These are phyloP conservation scores for Boletellus sp. DNA, from an alignment of 1,284 basidiomycete species.

Conservation along the genomic window DNA sequence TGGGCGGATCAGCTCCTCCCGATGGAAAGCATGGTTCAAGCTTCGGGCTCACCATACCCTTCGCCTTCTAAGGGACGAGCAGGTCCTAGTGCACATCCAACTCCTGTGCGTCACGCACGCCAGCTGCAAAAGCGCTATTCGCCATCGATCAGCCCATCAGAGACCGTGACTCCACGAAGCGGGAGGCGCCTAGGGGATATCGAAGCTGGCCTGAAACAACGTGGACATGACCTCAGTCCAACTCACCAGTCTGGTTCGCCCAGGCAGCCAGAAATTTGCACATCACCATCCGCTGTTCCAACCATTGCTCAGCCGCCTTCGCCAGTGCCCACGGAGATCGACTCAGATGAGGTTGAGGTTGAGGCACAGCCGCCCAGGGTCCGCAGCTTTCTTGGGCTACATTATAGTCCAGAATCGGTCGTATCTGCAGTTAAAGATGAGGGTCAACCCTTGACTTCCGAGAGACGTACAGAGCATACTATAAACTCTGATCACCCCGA, in stretches of 20 bases:
- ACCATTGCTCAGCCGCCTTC: slow-evolving; percentile 22
- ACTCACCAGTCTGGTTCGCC: slow-evolving; percentile 6
- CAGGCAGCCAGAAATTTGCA: slow-evolving; percentile 3
- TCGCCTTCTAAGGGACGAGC: slow-evolving; percentile 1
- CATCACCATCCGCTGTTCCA: not conserved
- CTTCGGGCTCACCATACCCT: not conserved
- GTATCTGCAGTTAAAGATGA: slow-evolving; percentile 9
- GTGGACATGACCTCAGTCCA: slow-evolving; percentile 15
- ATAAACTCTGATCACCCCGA: not conserved
- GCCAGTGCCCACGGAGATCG: slow-evolving; percentile 25
- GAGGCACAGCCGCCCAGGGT: slow-evolving; percentile 15
- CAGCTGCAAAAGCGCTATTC: not conserved
- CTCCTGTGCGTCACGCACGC: not conserved
- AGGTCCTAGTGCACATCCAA: not conserved
- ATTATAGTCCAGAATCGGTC: slow-evolving; percentile 11
- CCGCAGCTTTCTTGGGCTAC: slow-evolving; percentile 27
- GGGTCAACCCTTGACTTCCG: slow-evolving; percentile 23
- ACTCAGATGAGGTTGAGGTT: slow-evolving; percentile 15
- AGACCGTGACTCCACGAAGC: slow-evolving; percentile 10
- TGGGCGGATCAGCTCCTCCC: slow-evolving; percentile 21
- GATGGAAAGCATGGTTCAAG: not conserved
- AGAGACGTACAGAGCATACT: slow-evolving; percentile 16
- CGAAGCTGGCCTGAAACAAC: slow-evolving; percentile 18
- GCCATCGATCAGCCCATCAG: not conserved
- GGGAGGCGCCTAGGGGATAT: slow-evolving; percentile 19